These are phyloP conservation scores for Komagataella ulmi DNA, from an alignment of 805 yeast species.

Conservation along the genomic window DNA sequence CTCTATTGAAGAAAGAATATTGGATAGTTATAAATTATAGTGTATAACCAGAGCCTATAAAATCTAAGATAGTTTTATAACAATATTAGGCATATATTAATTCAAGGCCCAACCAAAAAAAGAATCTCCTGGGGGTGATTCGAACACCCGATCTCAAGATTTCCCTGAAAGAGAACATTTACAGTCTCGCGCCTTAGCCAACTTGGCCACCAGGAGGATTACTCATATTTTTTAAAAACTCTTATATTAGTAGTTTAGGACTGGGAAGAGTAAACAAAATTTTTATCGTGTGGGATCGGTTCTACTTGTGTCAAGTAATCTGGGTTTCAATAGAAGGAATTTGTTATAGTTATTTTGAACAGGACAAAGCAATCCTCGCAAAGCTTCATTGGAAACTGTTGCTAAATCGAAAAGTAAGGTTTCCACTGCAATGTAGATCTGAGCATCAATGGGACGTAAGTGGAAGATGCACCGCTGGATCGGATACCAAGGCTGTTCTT, in stretches of 20 bases:
- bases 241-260: background rate
- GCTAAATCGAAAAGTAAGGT: too few species aligned
- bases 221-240: background rate
- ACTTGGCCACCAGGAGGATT: slow-evolving; percentile 19
- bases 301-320: too few species aligned
- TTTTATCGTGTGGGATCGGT: too few species aligned
- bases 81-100: too few species aligned
- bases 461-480: too few species aligned
- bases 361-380: too few species aligned
- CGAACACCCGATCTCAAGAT: slow-evolving; percentile 12
- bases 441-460: too few species aligned
- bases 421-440: too few species aligned
- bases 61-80: background rate
- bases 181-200: slow-evolving; percentile 23
- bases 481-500: too few species aligned
- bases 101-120: slow-evolving; percentile 1
- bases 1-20: slow-evolving; percentile 48
- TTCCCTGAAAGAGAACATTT: slow-evolving; percentile 11
- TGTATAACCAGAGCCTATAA: background rate
- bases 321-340: too few species aligned
- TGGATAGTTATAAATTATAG: background rate
- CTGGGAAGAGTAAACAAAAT: accelerated
- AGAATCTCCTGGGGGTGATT: slow-evolving; percentile 7
- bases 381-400: too few species aligned
- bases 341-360: too few species aligned